Conservation (phyloP, 257 asterid genomes). For the Plantago ovata region DNA sequence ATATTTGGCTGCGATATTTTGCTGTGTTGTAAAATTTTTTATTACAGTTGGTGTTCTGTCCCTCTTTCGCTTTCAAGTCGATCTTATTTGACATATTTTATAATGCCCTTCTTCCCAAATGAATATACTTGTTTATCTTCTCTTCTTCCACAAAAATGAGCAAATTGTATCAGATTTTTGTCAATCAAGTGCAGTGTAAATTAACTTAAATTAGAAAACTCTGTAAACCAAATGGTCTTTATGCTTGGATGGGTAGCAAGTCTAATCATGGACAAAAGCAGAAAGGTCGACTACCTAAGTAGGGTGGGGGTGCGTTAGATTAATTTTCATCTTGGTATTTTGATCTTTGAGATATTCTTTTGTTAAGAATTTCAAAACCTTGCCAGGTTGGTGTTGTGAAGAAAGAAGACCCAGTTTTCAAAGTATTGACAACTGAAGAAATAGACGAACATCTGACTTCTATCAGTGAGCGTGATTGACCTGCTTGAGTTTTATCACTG, state of each 20-base stretch:
- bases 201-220: no score
- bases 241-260: no score
- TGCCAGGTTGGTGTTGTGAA: slow-evolving; percentile 90
- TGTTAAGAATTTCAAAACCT: not conserved
- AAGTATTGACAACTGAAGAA: slow-evolving; percentile 82
- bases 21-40: not conserved
- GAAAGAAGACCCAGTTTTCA: slow-evolving; percentile 64
- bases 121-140: no score
- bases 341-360: not conserved
- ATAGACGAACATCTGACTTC: slow-evolving; percentile 94
- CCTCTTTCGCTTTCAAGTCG: not conserved
- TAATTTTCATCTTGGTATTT: not conserved
- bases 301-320: no score
- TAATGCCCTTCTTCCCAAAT: not conserved
- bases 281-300: no score
- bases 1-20: not conserved
- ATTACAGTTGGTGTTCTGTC: not conserved
- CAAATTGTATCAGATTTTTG: no score
- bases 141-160: no score
- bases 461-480: slow-evolving; percentile 92
- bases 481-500: slow-evolving; percentile 1
- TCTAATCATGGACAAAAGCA: no score
- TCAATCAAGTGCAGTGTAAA: no score
- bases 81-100: not conserved
- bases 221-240: no score